phyloP scores from a whole-genome alignment of 306 rosid species.

The Luffa acutangula region DNA sequence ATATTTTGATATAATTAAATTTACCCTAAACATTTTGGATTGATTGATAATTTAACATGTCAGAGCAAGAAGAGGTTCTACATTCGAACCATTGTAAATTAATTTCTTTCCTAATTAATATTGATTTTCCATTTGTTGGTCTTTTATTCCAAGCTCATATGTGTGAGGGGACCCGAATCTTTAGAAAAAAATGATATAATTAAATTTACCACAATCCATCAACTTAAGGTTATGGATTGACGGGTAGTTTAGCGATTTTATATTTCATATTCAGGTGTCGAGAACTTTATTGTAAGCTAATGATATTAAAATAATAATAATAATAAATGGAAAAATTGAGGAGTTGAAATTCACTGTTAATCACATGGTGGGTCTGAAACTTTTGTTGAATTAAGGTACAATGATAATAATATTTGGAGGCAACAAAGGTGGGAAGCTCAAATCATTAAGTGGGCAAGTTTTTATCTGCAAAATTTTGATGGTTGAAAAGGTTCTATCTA shows the following conservation, averaged over 20 bases:
- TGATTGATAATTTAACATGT: no score
- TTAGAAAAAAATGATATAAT: no score
- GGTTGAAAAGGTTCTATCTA: slow-evolving; percentile 4
- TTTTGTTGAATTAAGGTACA: slow-evolving; percentile 6
- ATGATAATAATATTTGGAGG: slow-evolving; percentile 5
- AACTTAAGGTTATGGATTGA: no score
- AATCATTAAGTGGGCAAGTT: slow-evolving; percentile 1
- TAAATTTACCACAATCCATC: no score
- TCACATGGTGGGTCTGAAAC: slow-evolving; percentile 9
- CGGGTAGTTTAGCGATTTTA: not conserved
- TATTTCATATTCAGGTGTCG: not conserved
- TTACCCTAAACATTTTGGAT: no score
- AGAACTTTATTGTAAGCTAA: not conserved
- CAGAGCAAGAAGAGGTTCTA: no score
- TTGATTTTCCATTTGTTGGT: no score
- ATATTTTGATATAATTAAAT: not conserved
- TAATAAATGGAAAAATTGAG: not conserved
- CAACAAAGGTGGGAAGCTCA: slow-evolving; percentile 7
- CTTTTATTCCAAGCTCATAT: no score
- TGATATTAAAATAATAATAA: not conserved
- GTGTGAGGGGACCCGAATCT: no score
- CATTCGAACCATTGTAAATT: no score
- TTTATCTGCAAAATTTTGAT: not conserved
- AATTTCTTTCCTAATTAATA: no score
- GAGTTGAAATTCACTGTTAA: not conserved